A percentile compares a stretch with the other conserved stretches of the same genome.
Evolutionary conservation across 1,284 basidiomycete genomes (phyloP).

Genomic region (Apiotrichum gracile): DNA sequence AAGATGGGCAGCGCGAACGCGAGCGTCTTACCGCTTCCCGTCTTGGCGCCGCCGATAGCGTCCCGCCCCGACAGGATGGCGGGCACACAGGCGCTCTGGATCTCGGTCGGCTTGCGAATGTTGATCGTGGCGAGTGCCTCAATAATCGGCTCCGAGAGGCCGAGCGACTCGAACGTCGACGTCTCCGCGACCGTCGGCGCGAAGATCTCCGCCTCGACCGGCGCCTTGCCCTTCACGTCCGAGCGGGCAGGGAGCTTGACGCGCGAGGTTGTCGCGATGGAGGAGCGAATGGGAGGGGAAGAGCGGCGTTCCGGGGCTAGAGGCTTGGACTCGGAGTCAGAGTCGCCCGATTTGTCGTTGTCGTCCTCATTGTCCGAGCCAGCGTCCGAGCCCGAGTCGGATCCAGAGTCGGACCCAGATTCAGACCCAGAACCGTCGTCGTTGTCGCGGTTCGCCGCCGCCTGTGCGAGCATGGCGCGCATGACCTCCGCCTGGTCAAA

Average conservation of each 20-base stretch:
- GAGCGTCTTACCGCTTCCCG: conserved; percentile 95
- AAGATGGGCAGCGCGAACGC: conserved; percentile 95
- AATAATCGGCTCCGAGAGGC: conserved; percentile 66
- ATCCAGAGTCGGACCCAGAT: conserved; percentile 3
- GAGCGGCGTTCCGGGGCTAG: neutral
- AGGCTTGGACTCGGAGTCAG: neutral
- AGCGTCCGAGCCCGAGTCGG: neutral
- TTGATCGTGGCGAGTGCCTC: conserved; percentile 72
- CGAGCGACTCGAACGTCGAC: conserved; percentile 61
- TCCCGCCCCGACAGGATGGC: conserved; percentile 77
- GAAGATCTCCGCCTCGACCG: conserved; percentile 9
- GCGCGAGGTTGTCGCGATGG: conserved; percentile 22
- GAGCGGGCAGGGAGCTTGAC: conserved; percentile 19
- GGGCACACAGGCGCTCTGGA: conserved; percentile 86
- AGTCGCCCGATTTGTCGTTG: neutral
- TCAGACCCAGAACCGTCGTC: conserved; percentile 12
- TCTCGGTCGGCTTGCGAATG: conserved; percentile 77
- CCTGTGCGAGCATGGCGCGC: conserved; percentile 45
- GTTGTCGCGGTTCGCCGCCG: conserved; percentile 20
- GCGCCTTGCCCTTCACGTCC: conserved; percentile 9
- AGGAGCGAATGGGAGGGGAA: conserved; percentile 1
- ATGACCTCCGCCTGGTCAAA: conserved; percentile 39
- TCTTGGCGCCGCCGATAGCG: conserved; percentile 96
- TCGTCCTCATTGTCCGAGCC: conserved; percentile 16
- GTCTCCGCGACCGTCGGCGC: conserved; percentile 61